Evolutionary conservation across 352 stramenopile genomes (phyloP), one percentile per base, ranked within the genome.

Genomic region (Blastocystis sp.): DNA sequence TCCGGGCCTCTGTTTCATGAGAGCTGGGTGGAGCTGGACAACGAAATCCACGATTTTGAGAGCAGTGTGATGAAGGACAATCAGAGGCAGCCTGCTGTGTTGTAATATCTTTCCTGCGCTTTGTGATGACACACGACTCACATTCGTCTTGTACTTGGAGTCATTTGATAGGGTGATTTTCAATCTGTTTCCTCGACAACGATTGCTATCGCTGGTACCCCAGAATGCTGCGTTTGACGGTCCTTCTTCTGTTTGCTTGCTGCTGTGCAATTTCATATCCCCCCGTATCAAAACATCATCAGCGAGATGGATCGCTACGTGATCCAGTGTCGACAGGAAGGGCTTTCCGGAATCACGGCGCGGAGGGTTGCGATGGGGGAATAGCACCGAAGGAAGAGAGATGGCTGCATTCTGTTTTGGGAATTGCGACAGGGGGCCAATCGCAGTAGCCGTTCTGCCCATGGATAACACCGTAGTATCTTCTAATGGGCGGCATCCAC

Each of bases 1-100:
- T 96, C 92, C 62, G 97, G 97, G 2, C 91, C 96, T 34, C 90
- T 99, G 9, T 99, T 99, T 90, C 91, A 95, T 28, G 94, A 99
- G 90, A 98, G 93, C 76, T 99, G 97, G 97, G 93, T 98, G 53
- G 93, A 99, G 90, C 92, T 99, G 28, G 97, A 99, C 91, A 92
- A 95, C 65, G 95, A 98, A 90, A 97, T 99, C 80, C 93, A 94
- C 66, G 40, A 74, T 38, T 88, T 84, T 52, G 74, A 84, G 48
- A 56, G 48, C 48, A 56, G 48, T 0, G 48, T 14, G 48, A 56
- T 56, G 48, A 14, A 56, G 48, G 5, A 56, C 48, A 56, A 14
- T 14, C 48, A 56, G 48, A 56, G 48, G 14, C 48, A 56, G 48
- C 48, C 48, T 56, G 14, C 14, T 14, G 48, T 17, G 0, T 56